Base-by-base conservation (phyloP, 257 asterid genomes). In the Paraleonurus japonicus region DNA sequence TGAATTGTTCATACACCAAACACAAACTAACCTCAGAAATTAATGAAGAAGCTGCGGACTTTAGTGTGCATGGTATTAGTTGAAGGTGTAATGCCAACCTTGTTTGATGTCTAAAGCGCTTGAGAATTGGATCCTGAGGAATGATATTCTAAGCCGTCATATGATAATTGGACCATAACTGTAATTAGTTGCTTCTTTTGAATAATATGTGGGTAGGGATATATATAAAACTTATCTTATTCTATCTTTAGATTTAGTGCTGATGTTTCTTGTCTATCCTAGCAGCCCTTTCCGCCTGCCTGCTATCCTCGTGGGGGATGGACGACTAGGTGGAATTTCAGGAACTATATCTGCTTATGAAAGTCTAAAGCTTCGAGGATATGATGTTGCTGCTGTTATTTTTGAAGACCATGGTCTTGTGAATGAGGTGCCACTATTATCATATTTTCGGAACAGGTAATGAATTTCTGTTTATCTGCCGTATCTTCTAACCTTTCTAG, bases 281-380 rank as follows among this genome's bases (percentile, higher is more conserved):
- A 2, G 65, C 89, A 95, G 99, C 72, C 94, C 98, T 72, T 89
- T 92, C 78, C 96, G 99, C 58, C 81, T 95, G 68, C 99, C 98
- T 24, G 96, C 90, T 47, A 77, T 95, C 85, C 89, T 95, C 68
- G 99, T 95, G 16, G 99, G 99, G 61, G 98, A 95, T 88, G 98
- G 99, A 67, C 81, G 87, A 50, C 77, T 92, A 79, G 99, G 99
- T 80, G 99, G 99, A 65, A 92, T 95, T 75, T 92, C 99, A 4
- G 99, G 92, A 81, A 95, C 99, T 33, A 92, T 95, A 76, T 95
- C 99, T 71, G 97, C 97, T 35, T 92, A 89, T 81, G 99, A 95
- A 83, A 88, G 89, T 68, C 70, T 92, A 72, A 89, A 76, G 81
- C 87, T 95, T 66, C 95, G 99, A 43, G 99, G 99, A 57, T 95